phyloP scores from a whole-genome alignment of 805 yeast genomes.

The Wickerhamiella slavikovae region DNA sequence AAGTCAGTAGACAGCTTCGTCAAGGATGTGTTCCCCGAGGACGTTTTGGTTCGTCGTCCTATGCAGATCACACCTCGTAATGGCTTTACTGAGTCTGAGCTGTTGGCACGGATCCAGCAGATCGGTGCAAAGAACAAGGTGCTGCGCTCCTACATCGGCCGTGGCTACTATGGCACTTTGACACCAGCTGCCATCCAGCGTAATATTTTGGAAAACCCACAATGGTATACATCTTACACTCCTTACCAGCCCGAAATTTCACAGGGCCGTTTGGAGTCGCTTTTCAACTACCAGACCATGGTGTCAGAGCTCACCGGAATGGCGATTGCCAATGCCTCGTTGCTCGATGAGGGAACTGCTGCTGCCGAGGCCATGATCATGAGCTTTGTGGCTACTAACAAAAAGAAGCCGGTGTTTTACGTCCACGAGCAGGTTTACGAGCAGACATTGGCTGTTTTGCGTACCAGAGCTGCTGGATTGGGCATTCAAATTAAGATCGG shows the following conservation, averaged over 20 bases:
- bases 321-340: conserved; percentile 85
- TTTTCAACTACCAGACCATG: conserved; percentile 85
- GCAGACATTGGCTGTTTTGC: conserved; percentile 65
- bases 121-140: conserved; percentile 62
- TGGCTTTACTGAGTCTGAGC: conserved; percentile 68
- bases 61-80: conserved; percentile 43
- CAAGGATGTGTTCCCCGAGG: conserved; percentile 51
- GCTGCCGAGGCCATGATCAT: conserved; percentile 94
- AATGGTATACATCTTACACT: conserved; percentile 97
- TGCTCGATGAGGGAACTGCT: conserved; percentile 91
- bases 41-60: conserved; percentile 48
- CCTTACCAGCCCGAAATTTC: conserved; percentile 98
- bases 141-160: conserved; percentile 65
- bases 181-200: conserved; percentile 87
- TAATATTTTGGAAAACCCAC: conserved; percentile 80
- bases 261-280: conserved; percentile 83
- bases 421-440: conserved; percentile 64
- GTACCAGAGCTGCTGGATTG: conserved; percentile 59
- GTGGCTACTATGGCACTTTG: conserved; percentile 81
- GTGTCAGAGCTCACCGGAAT: conserved; percentile 79
- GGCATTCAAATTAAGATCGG: conserved; percentile 39
- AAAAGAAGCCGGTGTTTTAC: conserved; percentile 46
- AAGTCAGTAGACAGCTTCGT: conserved; percentile 51
- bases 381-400: conserved; percentile 44
- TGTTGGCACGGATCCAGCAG: conserved; percentile 43